Evolutionary conservation across 2,329 filamentous ascomycete species (phyloP).

Genomic region (Paramyrothecium roridum): DNA sequence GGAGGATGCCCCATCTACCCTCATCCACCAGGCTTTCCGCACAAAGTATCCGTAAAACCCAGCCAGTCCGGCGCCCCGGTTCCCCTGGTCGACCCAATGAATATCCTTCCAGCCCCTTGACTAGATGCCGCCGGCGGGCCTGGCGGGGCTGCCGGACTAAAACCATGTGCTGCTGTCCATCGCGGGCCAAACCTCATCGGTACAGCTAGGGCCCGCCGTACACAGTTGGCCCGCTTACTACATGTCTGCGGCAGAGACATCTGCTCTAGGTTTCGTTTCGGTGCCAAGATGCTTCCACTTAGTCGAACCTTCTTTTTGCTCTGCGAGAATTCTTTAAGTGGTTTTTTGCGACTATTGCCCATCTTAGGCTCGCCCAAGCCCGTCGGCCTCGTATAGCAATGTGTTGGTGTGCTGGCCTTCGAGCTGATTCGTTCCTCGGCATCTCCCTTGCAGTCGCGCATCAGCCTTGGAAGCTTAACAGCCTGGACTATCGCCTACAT

Average conservation of each 20-base stretch:
- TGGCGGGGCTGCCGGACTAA: not conserved
- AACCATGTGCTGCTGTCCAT: not conserved
- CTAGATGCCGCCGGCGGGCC: not conserved
- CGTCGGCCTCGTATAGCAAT: not conserved
- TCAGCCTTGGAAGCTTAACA: not conserved
- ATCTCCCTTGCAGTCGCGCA: not conserved
- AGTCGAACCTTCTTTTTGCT: no score
- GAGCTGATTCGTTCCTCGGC: not conserved
- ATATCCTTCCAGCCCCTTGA: not conserved
- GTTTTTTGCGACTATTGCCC: not conserved
- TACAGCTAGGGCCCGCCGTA: not conserved
- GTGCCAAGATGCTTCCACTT: no score
- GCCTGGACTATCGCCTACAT: not conserved
- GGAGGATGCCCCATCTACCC: no score
- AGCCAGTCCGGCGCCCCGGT: no score
- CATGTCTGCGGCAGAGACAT: no score
- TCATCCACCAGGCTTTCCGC: no score
- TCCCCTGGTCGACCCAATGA: not conserved
- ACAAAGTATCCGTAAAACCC: no score
- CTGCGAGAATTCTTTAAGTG: no score
- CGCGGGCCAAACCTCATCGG: not conserved
- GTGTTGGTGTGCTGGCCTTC: not conserved
- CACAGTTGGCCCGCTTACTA: not conserved
- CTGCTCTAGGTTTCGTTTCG: no score
- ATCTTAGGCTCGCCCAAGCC: not conserved